Evolutionary conservation across 208 protist species (phyloP).

Genomic region (Acanthamoeba lenticulata): DNA sequence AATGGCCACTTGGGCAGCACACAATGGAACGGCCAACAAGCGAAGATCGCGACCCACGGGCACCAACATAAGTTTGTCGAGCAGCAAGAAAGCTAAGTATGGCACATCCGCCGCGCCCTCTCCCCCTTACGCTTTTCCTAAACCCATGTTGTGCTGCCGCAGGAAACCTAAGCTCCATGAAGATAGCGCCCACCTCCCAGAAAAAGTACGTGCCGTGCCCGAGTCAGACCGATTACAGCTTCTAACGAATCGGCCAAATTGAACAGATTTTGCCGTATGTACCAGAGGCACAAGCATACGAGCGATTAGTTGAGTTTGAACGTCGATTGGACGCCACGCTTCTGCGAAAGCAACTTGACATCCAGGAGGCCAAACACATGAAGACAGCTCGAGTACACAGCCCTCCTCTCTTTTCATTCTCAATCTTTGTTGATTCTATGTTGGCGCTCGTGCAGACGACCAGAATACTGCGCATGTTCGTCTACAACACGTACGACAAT

Average conservation of each 20-base stretch:
- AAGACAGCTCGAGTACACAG: background rate
- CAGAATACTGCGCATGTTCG: slow-evolving; percentile 53
- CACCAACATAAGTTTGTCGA: too few species aligned
- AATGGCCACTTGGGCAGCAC: too few species aligned
- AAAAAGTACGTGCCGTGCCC: background rate
- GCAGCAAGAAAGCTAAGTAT: background rate
- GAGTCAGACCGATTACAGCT: too few species aligned
- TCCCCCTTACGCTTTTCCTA: background rate
- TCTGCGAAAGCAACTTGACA: slow-evolving; percentile 47
- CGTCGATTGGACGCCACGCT: slow-evolving; percentile 29
- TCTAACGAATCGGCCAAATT: background rate
- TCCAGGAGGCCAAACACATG: slow-evolving; percentile 24
- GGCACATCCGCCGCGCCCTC: background rate
- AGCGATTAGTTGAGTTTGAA: slow-evolving; percentile 38
- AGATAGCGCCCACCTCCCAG: background rate
- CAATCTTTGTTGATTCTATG: background rate
- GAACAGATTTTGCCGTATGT: slow-evolving; percentile 5
- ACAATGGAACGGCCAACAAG: too few species aligned
- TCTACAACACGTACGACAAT: slow-evolving; percentile 68
- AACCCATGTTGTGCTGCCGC: too few species aligned
- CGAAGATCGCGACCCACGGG: too few species aligned
- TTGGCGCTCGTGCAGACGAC: background rate
- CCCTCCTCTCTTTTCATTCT: background rate
- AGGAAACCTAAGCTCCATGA: background rate
- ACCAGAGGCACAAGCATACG: slow-evolving; percentile 5